Conservation (phyloP, 1,139 yeast genomes). For the Casaregolazyma lundiana region DNA sequence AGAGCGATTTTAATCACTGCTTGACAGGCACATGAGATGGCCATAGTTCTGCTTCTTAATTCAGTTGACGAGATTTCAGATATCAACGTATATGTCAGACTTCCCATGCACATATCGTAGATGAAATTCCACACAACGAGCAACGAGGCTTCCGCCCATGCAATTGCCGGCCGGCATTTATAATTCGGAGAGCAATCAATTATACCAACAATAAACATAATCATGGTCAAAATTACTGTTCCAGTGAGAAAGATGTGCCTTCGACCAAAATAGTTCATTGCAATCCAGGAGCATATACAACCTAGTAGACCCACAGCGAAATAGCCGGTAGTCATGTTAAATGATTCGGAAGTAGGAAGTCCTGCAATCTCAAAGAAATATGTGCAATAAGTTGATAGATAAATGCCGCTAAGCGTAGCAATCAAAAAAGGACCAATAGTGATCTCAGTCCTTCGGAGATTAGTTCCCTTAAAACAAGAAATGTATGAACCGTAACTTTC, state of each 20-base stretch:
- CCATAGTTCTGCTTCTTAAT: slow-evolving; percentile 49
- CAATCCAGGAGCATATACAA: slow-evolving; percentile 40
- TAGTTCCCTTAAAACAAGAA: slow-evolving; percentile 46
- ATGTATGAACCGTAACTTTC: slow-evolving; percentile 29
- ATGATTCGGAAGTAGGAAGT: slow-evolving; percentile 13
- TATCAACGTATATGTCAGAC: slow-evolving; percentile 5
- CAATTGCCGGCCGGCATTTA: no score
- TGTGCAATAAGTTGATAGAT: slow-evolving; percentile 15
- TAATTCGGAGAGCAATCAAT: no score
- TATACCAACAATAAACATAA: no score
- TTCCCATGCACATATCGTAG: slow-evolving; percentile 12
- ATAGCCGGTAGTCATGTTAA: slow-evolving; percentile 17
- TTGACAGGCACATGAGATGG: slow-evolving; percentile 44
- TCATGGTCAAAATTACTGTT: no score
- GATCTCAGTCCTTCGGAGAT: slow-evolving; percentile 51
- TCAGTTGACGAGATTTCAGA: slow-evolving; percentile 22
- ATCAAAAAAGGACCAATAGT: slow-evolving; percentile 42
- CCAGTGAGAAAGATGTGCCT: no score
- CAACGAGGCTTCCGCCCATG: no score
- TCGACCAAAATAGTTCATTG: no score
- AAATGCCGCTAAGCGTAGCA: slow-evolving; percentile 49
- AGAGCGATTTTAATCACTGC: slow-evolving; percentile 38
- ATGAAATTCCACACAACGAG: no score
- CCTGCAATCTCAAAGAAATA: slow-evolving; percentile 22
- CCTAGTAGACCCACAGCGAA: slow-evolving; percentile 42